A percentile compares a stretch with the other conserved stretches of the same genome.
Conservation (phyloP, 192 early-diverging fungal species). For the Polychytrium aggregatum region DNA sequence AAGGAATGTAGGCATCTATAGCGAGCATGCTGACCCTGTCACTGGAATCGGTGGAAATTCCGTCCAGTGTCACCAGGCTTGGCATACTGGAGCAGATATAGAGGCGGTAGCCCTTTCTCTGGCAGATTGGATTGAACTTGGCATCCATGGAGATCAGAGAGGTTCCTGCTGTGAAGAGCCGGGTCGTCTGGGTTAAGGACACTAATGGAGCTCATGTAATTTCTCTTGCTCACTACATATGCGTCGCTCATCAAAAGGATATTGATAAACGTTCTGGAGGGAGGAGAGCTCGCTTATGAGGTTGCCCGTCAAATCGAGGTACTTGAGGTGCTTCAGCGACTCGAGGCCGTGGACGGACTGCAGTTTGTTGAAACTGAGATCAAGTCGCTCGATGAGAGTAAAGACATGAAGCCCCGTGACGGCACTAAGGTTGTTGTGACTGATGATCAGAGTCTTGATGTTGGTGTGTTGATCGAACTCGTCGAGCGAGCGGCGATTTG, state of each 20-base stretch:
- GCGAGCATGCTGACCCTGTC: no score
- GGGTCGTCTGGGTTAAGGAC: no score
- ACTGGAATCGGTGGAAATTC: background rate
- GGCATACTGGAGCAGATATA: background rate
- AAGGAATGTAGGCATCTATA: background rate
- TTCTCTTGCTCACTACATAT: no score
- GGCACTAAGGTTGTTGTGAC: slow-evolving; percentile 14
- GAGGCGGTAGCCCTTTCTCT: slow-evolving; percentile 21
- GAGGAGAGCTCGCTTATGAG: slow-evolving; percentile 2
- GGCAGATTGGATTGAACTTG: slow-evolving; percentile 31
- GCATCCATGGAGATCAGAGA: slow-evolving; percentile 20
- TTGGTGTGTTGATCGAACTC: slow-evolving; percentile 3
- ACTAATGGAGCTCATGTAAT: no score
- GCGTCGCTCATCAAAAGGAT: no score
- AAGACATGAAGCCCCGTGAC: slow-evolving; percentile 22
- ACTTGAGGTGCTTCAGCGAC: slow-evolving; percentile 5
- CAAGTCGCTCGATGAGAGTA: slow-evolving; percentile 24
- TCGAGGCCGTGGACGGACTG: slow-evolving; percentile 1
- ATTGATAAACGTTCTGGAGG: slow-evolving; percentile 5
- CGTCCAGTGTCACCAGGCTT: slow-evolving; percentile 8
- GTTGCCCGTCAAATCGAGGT: slow-evolving; percentile 27
- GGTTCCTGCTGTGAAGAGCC: slow-evolving; percentile 1
- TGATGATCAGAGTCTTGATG: slow-evolving; percentile 12
- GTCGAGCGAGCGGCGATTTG: background rate
- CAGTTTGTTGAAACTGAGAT: slow-evolving; percentile 36